phyloP scores from a whole-genome alignment of 2,329 filamentous ascomycete genomes.

The Aspergillus fructus region DNA sequence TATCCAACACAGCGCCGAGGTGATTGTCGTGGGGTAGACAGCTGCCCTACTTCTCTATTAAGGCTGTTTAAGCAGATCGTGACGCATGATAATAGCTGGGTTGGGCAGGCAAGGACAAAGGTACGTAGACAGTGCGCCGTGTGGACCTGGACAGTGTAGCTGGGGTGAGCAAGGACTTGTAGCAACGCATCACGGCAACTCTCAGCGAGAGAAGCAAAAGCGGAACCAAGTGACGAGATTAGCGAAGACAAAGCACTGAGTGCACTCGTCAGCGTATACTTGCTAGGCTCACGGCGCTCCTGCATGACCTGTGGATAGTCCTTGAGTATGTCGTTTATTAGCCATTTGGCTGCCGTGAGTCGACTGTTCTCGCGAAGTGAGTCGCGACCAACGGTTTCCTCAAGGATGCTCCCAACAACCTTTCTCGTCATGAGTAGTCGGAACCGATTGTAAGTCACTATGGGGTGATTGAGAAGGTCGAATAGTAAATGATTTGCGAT shows the following conservation, averaged over 20 bases:
- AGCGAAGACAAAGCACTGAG: conserved; percentile 78
- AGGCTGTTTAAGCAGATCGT: conserved; percentile 97
- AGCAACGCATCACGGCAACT: conserved; percentile 80
- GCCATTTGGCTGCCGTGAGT: conserved; percentile 72
- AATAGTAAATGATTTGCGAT: conserved; percentile 79
- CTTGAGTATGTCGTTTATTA: conserved; percentile 87
- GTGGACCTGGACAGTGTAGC: conserved; percentile 92
- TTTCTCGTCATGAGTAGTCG: conserved; percentile 80
- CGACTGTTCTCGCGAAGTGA: conserved; percentile 90
- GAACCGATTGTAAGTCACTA: conserved; percentile 80
- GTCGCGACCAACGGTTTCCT: conserved; percentile 75
- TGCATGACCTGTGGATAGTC: conserved; percentile 90
- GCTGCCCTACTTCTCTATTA: conserved; percentile 76
- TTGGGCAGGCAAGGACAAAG: conserved; percentile 86
- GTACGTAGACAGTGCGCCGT: conserved; percentile 81
- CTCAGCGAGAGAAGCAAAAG: conserved; percentile 76
- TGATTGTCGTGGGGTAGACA: conserved; percentile 73
- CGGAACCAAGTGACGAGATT: conserved; percentile 77
- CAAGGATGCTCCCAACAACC: conserved; percentile 79
- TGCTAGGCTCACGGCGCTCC: conserved; percentile 83
- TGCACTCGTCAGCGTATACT: conserved; percentile 76
- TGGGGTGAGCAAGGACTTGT: conserved; percentile 89
- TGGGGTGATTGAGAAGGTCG: conserved; percentile 74
- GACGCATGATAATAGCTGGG: conserved; percentile 85
- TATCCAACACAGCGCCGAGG: conserved; percentile 84